phyloP scores from a whole-genome alignment of 129 eudicot genomes.

The Lactuca sativa region DNA sequence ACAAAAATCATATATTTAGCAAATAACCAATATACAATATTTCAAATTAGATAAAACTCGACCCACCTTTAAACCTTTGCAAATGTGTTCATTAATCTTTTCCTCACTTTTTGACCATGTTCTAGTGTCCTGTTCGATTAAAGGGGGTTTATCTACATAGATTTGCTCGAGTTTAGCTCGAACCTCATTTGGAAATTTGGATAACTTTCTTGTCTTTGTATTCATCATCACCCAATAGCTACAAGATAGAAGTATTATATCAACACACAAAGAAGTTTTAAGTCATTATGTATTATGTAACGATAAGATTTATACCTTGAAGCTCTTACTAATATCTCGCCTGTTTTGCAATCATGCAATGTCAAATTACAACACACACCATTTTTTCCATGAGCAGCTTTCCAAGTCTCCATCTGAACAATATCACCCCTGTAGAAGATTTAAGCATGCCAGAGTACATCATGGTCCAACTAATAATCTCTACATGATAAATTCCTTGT shows the following conservation, averaged over 20 bases:
- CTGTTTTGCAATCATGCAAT: slow-evolving; percentile 58
- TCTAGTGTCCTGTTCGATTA: slow-evolving; percentile 50
- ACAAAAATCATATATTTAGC: no score
- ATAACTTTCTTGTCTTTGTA: slow-evolving; percentile 62
- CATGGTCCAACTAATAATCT: not conserved
- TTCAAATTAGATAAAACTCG: not conserved
- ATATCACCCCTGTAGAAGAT: slow-evolving; percentile 69
- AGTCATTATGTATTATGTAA: not conserved
- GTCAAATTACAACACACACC: slow-evolving; percentile 79
- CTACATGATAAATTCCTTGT: no score
- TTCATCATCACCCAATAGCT: slow-evolving; percentile 81
- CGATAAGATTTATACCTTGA: slow-evolving; percentile 47
- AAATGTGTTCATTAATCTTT: slow-evolving; percentile 46
- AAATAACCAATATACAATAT: no score
- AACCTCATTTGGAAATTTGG: slow-evolving; percentile 77
- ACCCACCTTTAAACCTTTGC: slow-evolving; percentile 61
- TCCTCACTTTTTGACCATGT: slow-evolving; percentile 59
- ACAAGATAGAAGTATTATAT: not conserved
- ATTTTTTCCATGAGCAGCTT: slow-evolving; percentile 67
- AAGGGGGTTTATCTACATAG: slow-evolving; percentile 56
- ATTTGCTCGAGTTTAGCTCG: slow-evolving; percentile 51
- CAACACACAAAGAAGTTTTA: not conserved
- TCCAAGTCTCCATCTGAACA: slow-evolving; percentile 88
- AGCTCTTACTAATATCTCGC: slow-evolving; percentile 69
- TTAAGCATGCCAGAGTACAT: not conserved